phyloP scores from a whole-genome alignment of 495 filamentous ascomycete species.

The Astrocystis sublimbata region DNA sequence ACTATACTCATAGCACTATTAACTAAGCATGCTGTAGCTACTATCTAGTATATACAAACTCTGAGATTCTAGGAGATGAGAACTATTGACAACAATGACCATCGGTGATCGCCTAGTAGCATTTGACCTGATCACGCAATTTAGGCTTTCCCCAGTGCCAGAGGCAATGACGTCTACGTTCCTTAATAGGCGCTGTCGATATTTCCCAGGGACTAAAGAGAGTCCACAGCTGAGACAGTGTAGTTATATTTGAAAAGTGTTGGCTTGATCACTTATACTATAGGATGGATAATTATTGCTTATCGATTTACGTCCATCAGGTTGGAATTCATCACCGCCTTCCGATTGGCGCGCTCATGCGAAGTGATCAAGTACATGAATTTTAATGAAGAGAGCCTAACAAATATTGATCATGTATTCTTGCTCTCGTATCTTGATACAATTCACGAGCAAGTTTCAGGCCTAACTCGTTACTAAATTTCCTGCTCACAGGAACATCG shows the following conservation, averaged over 20 bases:
- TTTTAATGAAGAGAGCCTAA: not conserved
- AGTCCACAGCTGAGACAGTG: not conserved
- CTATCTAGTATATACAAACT: not conserved
- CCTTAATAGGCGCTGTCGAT: not conserved
- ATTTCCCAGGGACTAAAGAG: not conserved
- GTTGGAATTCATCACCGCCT: no score
- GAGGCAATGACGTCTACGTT: not conserved
- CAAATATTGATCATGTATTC: not conserved
- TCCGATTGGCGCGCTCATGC: no score
- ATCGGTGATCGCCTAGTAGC: not conserved
- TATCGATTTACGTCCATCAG: no score
- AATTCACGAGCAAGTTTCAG: not conserved
- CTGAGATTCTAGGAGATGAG: not conserved
- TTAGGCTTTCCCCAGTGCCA: not conserved
- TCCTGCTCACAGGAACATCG: conserved; percentile 33
- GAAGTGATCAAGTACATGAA: not conserved
- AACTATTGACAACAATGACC: not conserved
- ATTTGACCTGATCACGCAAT: not conserved
- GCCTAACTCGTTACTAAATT: not conserved
- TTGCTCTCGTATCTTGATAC: not conserved
- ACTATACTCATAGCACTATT: not conserved
- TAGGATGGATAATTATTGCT: no score
- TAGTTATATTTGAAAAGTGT: not conserved
- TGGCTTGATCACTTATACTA: not conserved
- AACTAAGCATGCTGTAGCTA: not conserved